These are phyloP conservation scores for Eutrema japonicum DNA, from an alignment of 345 rosid genomes.

Conservation along the genomic window DNA sequence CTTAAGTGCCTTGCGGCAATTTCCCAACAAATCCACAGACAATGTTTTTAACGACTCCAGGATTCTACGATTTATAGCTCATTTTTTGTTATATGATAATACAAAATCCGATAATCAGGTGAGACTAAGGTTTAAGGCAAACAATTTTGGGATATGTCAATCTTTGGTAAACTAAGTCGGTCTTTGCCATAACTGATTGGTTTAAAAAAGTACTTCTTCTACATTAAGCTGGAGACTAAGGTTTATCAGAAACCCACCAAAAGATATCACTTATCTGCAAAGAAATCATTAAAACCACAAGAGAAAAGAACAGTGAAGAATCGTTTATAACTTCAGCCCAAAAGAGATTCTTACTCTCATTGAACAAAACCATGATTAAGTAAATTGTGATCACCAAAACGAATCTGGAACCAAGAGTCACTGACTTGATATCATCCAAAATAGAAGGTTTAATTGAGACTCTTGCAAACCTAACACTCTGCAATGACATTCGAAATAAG, in stretches of 20 bases:
- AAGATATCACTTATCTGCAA: slow-evolving; percentile 10
- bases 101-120: background rate
- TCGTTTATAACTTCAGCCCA: background rate
- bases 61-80: background rate
- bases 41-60: background rate
- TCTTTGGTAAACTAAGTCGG: slow-evolving; percentile 18
- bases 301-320: background rate
- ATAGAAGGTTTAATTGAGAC: background rate
- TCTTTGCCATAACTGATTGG: background rate
- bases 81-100: background rate
- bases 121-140: background rate
- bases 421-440: slow-evolving; percentile 6
- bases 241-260: background rate
- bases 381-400: slow-evolving; percentile 18
- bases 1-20: background rate
- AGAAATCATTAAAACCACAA: slow-evolving; percentile 3
- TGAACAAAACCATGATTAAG: slow-evolving; percentile 5
- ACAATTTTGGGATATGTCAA: background rate
- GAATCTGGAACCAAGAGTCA: slow-evolving; percentile 34
- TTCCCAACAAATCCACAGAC: background rate
- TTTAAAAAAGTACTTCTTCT: background rate
- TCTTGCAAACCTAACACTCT: slow-evolving; percentile 5
- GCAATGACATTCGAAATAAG: slow-evolving; percentile 16
- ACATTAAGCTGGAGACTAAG: slow-evolving; percentile 9
- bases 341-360: slow-evolving; percentile 7